Evolutionary conservation across 1,139 yeast genomes (phyloP).

Genomic region (Pichia sp.): DNA sequence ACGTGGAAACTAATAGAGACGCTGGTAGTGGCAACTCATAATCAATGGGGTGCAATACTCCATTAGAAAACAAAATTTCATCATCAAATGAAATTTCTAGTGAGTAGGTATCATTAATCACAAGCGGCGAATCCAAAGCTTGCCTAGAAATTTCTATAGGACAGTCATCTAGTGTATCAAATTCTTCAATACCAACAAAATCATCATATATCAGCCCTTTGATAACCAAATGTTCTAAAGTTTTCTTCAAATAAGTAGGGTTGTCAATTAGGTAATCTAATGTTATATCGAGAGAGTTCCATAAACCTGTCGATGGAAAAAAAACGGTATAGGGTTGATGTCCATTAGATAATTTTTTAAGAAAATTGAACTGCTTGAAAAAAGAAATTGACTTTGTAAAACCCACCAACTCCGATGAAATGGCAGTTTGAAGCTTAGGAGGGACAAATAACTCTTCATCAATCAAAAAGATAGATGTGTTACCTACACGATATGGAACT

Average conservation of each 20-base stretch:
- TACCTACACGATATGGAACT: conserved; percentile 41
- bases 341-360: conserved; percentile 27
- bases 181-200: conserved; percentile 28
- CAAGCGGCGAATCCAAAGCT: not conserved
- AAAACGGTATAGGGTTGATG: conserved; percentile 64
- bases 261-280: conserved; percentile 50
- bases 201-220: conserved; percentile 66
- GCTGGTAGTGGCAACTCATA: conserved; percentile 48
- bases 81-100: conserved; percentile 27
- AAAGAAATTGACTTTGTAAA: conserved; percentile 45
- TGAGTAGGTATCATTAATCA: conserved; percentile 1
- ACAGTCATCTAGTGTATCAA: conserved; percentile 28
- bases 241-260: conserved; percentile 37
- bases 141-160: conserved; percentile 15
- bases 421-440: conserved; percentile 39
- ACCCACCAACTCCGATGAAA: conserved; percentile 42
- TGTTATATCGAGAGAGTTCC: conserved; percentile 61
- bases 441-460: conserved; percentile 54
- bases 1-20: conserved; percentile 43
- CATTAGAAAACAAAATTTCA: conserved; percentile 74
- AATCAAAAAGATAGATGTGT: conserved; percentile 55
- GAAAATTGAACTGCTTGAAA: conserved; percentile 39
- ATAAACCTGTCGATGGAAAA: conserved; percentile 70
- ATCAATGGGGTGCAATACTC: conserved; percentile 71
- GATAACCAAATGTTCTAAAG: conserved; percentile 53